phyloP scores from a whole-genome alignment of 2,329 filamentous ascomycete genomes.

The Pyrenochaeta sp. region DNA sequence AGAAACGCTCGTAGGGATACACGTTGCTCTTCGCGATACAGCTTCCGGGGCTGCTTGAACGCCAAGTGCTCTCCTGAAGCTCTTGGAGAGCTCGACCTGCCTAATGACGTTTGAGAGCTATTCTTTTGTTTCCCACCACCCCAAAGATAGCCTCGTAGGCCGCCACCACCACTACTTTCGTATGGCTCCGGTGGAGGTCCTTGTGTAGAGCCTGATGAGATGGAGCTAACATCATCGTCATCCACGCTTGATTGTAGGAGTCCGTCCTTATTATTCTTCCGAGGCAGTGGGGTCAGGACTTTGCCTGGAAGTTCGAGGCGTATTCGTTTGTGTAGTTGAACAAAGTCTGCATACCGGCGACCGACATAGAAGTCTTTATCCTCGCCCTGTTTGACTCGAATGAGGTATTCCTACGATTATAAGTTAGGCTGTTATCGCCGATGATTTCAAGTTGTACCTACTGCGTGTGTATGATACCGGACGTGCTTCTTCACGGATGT shows the following conservation, averaged over 20 bases:
- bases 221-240: slow-evolving; percentile 77
- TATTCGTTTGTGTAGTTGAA: slow-evolving; percentile 78
- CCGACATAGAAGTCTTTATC: slow-evolving; percentile 81
- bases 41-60: slow-evolving; percentile 58
- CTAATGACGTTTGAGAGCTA: slow-evolving; percentile 51
- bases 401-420: slow-evolving; percentile 76
- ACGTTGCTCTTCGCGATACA: slow-evolving; percentile 89
- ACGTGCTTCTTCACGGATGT: slow-evolving; percentile 85
- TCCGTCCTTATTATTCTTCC: slow-evolving; percentile 87
- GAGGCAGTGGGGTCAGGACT: slow-evolving; percentile 83
- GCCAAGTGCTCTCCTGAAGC: slow-evolving; percentile 42
- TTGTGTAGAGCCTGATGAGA: slow-evolving; percentile 81
- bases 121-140: slow-evolving; percentile 52
- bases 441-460: slow-evolving; percentile 55
- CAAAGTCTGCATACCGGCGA: slow-evolving; percentile 89
- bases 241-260: slow-evolving; percentile 64
- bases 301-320: slow-evolving; percentile 90
- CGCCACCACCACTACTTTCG: slow-evolving; percentile 49
- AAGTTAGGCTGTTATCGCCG: slow-evolving; percentile 6
- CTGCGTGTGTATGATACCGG: slow-evolving; percentile 88
- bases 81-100: slow-evolving; percentile 38
- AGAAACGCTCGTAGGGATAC: slow-evolving; percentile 91
- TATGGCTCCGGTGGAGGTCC: slow-evolving; percentile 54
- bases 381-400: slow-evolving; percentile 82
- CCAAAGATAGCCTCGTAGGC: slow-evolving; percentile 56